These are phyloP conservation scores for Rhizoctonia solani DNA, from an alignment of 1,284 basidiomycete species.

Conservation along the genomic window DNA sequence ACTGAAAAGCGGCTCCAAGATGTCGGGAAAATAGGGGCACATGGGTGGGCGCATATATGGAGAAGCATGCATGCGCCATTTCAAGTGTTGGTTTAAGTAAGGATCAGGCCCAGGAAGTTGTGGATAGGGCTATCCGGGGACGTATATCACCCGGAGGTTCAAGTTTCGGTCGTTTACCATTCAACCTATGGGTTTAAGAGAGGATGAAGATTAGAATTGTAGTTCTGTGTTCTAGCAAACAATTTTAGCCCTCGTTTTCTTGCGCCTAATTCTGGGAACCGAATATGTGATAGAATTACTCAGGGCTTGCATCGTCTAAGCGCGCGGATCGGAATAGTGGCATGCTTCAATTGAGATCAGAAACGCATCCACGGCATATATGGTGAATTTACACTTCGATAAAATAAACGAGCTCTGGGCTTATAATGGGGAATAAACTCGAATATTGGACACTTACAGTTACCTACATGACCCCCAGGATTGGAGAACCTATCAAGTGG, in stretches of 20 bases:
- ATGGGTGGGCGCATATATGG: conserved; percentile 26
- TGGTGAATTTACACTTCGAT: too few relatives aligned
- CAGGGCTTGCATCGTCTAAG: too few relatives aligned
- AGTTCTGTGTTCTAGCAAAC: not conserved
- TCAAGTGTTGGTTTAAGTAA: conserved; percentile 11
- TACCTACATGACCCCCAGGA: too few relatives aligned
- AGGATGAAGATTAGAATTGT: not conserved
- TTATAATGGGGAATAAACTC: too few relatives aligned
- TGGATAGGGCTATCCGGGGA: conserved; percentile 17
- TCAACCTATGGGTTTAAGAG: conserved; percentile 19
- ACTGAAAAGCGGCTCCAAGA: conserved; percentile 21
- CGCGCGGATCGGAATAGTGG: too few relatives aligned
- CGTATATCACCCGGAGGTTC: not conserved
- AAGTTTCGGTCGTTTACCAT: conserved; percentile 29
- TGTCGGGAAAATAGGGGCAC: not conserved
- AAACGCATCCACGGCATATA: too few relatives aligned
- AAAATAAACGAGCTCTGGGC: too few relatives aligned
- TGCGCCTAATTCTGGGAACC: too few relatives aligned
- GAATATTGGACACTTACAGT: too few relatives aligned
- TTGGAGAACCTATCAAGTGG: too few relatives aligned
- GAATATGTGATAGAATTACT: too few relatives aligned
- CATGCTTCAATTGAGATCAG: too few relatives aligned
- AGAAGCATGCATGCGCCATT: conserved; percentile 27
- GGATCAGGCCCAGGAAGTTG: conserved; percentile 5
- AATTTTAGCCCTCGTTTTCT: not conserved